phyloP scores from a whole-genome alignment of 345 rosid species.

The Cardamine occulta region DNA sequence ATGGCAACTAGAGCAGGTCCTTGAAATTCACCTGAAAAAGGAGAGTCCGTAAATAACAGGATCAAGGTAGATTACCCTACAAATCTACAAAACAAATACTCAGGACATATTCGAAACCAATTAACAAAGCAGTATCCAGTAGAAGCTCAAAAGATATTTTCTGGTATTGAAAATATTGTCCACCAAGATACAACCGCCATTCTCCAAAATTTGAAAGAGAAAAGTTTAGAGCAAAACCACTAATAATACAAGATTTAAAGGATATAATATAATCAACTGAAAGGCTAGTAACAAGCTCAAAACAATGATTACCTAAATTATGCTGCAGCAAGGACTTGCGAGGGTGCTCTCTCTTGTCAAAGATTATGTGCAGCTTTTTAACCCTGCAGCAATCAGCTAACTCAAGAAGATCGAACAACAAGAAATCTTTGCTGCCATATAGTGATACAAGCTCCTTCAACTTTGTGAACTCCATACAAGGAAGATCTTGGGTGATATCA shows the following conservation, averaged over 20 bases:
- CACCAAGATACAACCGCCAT: conserved; percentile 12
- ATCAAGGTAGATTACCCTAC: conserved; percentile 17
- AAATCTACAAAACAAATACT: conserved; percentile 6
- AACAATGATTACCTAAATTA: conserved; percentile 64
- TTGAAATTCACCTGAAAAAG: conserved; percentile 81
- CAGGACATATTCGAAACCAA: conserved; percentile 13
- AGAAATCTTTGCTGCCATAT: conserved; percentile 74
- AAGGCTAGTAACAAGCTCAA: conserved; percentile 27
- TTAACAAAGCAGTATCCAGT: conserved; percentile 2
- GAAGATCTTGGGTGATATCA: conserved; percentile 83
- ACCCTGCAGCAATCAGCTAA: conserved; percentile 95
- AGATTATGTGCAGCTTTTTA: conserved; percentile 68
- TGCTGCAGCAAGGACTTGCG: conserved; percentile 89
- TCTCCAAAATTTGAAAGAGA: conserved; percentile 25
- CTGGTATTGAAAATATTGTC: neutral
- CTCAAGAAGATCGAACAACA: conserved; percentile 94
- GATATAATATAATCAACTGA: conserved; percentile 3
- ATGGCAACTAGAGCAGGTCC: conserved; percentile 91
- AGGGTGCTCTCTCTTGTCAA: conserved; percentile 94
- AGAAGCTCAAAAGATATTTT: conserved; percentile 26
- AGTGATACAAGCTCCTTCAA: conserved; percentile 74
- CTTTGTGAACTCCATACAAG: conserved; percentile 85
- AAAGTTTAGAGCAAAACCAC: conserved; percentile 12
- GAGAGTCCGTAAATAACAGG: conserved; percentile 6
- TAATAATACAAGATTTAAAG: conserved; percentile 9